Percentiles rank a stretch among this genome's conserved stretches.
phyloP scores from a whole-genome alignment of 208 protist genomes.

The Acanthamoeba culbertsoni region DNA sequence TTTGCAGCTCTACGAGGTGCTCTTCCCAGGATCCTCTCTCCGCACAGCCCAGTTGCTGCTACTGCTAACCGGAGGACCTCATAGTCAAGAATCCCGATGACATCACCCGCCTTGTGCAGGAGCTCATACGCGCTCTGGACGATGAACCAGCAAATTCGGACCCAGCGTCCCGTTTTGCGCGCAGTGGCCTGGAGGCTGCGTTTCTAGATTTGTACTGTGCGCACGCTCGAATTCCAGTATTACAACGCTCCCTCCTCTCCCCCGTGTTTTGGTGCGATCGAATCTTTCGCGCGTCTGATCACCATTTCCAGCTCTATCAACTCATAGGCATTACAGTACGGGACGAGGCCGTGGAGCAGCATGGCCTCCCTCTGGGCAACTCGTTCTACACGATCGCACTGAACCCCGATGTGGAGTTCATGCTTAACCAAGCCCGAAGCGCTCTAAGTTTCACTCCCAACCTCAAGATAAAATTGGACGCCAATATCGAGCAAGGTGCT shows the following conservation, averaged over 20 bases:
- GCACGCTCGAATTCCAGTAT: not conserved
- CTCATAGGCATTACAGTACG: not conserved
- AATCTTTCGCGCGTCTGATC: too few relatives aligned
- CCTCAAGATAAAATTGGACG: constrained; percentile 13
- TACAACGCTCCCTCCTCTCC: too few relatives aligned
- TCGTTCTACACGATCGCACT: constrained; percentile 26
- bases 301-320: not conserved
- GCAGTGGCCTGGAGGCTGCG: not conserved
- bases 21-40: too few relatives aligned
- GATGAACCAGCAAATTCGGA: not conserved
- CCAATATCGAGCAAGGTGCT: not conserved
- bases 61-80: not conserved
- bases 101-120: not conserved
- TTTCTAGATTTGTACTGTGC: not conserved
- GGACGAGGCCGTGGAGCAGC: not conserved
- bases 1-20: not conserved
- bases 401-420: constrained; percentile 29
- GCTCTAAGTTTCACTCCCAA: not conserved
- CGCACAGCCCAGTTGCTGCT: too few relatives aligned
- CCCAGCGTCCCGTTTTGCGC: not conserved
- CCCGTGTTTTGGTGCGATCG: too few relatives aligned
- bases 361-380: not conserved
- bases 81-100: not conserved
- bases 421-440: not conserved
- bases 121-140: not conserved